Base-by-base conservation (phyloP, 495 filamentous ascomycete species). In the Neurospora africana region DNA sequence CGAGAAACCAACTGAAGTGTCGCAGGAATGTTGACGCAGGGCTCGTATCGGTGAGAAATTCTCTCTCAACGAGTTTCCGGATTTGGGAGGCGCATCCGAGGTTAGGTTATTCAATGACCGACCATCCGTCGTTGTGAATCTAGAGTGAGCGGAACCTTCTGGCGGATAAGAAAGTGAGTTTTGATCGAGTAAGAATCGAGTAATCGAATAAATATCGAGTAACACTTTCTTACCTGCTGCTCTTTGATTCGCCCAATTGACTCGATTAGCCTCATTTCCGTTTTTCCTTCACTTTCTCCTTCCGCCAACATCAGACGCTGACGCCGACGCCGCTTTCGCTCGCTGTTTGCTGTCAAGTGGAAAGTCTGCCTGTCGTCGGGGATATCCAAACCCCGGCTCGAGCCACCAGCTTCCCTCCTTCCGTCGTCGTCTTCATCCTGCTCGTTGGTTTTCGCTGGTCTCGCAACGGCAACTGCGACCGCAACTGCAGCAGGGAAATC, bases 101-200 rank as follows among this genome's bases (percentile, higher is more conserved):
- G 23, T 33, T 43, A 30, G 27, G 23, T 33, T 43, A 41, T 67
- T 36, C n/a, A 6, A 10, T 0, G n/a, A 23, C 13, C 70, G 70
- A 58, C 44, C 15, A 35, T n/a, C 19, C 41, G 41, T 44, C 41
- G 19, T 44, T 10, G 41, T 43, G 41, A 27, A 68, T 33, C 70
- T 39, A 67, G n/a, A n/a, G 33, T 39, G 68, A 21, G 68, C 33
- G 33, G 33, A 27, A 39, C n/a, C 68, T 69, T 40, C 37, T 36
- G 33, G 41, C 21, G 35, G 21, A 38, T 36, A 13, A 27, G 37
- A 39, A 17, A 17, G 4, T 53, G 75, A 76, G 77, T 81, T 81
- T 79, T 74, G 38, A 80, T 81, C 78, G 79, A 81, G 79, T 81
- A 81, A 81, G 69, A 37, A 75, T 79, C 78, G 77, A 78, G 79